Base-by-base conservation (phyloP, 352 stramenopile genomes). In the Pythium plurisporium region DNA sequence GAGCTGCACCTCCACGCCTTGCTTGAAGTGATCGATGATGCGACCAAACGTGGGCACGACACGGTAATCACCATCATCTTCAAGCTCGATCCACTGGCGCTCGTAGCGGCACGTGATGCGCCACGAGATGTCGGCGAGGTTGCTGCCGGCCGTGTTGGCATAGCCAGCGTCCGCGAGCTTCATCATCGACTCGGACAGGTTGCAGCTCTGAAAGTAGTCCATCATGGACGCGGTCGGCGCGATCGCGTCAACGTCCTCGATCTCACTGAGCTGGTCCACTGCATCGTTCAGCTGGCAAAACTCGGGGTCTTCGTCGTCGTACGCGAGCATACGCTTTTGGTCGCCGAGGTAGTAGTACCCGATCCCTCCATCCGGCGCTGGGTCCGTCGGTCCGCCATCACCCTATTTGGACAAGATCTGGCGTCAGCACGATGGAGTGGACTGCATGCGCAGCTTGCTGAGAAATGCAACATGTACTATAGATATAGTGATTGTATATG, bases 281-380 rank as follows among this genome's bases (percentile, higher is more conserved):
- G 73, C 71, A 40, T 74, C 55, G 41, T 93, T 93, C 56, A 93
- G 89, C 11, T 73, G 74, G 50, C 83, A 65, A 45, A 93, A 93
- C n/a, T 88, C 81, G 2, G 64, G 61, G 42, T 91, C 81, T 4
- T 74, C 56, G 58, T 84, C 72, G 41, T 93, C 77, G 58, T 79
- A 87, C 40, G 74, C 71, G 17, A 93, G 74, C 73, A 93, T 83
- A 23, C 81, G 83, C 63, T 89, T 86, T 49, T 93, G 80, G 47
- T 93, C 83, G 19, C 83, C 83, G n/a, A 93, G 71, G 62, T 90
- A 93, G 67, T 93, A 93, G 48, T 93, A 93, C 14, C 83, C 83
- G 42, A 91, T 82, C 50, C 83, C 83, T 55, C 81, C 79, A 62
- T 91, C 83, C 2, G 77, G 80, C 36, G 83, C 72, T 33, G 77